phyloP scores from a whole-genome alignment of 1,284 basidiomycete genomes.

The Chiua sp. region DNA sequence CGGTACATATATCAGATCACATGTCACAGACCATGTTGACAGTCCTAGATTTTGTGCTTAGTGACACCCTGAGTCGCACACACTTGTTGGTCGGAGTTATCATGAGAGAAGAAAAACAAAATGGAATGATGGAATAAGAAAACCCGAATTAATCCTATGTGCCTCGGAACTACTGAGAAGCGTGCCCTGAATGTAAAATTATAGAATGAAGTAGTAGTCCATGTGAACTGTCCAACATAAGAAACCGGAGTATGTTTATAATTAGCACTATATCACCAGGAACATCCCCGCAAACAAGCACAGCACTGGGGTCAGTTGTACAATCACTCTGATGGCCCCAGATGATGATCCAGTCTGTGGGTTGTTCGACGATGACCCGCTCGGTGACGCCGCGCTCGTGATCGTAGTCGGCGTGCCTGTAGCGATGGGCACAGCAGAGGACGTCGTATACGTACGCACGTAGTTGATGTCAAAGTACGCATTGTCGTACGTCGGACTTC shows the following conservation, averaged over 20 bases:
- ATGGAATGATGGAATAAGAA: too few species aligned
- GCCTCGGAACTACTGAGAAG: too few species aligned
- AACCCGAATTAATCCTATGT: too few species aligned
- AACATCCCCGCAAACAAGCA: constrained; percentile 1
- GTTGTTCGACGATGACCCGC: background rate
- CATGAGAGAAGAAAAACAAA: too few species aligned
- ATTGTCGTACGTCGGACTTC: constrained; percentile 53
- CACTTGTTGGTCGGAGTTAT: too few species aligned
- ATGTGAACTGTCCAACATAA: background rate
- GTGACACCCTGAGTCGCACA: too few species aligned
- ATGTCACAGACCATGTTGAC: too few species aligned
- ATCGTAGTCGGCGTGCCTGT: constrained; percentile 2
- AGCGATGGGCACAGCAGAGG: constrained; percentile 4
- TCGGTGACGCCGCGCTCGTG: background rate
- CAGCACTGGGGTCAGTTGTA: background rate
- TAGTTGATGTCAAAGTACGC: constrained; percentile 44
- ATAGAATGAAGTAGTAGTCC: background rate
- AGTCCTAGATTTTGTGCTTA: too few species aligned
- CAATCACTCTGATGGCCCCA: background rate
- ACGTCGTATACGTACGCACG: constrained; percentile 35
- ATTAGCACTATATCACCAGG: background rate
- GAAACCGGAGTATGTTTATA: too few species aligned
- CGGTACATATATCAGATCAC: too few species aligned
- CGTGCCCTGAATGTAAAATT: too few species aligned
- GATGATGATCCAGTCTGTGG: constrained; percentile 4